These are phyloP conservation scores for Globisporangium iwayamae DNA, from an alignment of 352 stramenopile species.

Conservation along the genomic window DNA sequence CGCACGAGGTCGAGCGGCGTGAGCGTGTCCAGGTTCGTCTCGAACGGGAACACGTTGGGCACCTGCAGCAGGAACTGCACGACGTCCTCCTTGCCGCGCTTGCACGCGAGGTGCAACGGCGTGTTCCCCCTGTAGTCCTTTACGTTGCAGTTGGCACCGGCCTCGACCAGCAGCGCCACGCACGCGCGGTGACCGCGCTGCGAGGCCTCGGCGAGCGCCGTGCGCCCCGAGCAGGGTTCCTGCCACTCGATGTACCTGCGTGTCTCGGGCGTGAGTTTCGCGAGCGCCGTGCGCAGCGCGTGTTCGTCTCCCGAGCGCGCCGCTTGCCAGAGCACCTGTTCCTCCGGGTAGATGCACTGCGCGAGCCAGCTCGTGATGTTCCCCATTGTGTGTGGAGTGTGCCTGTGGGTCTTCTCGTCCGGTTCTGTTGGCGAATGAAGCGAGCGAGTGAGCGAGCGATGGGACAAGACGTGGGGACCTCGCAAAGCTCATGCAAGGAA, in stretches of 20 bases:
- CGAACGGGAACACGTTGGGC: slow-evolving; percentile 35
- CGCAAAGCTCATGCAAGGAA: not conserved
- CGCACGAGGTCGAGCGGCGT: slow-evolving; percentile 45
- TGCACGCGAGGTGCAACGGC: slow-evolving; percentile 52
- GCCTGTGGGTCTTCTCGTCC: not conserved
- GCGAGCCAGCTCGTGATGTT: slow-evolving; percentile 44
- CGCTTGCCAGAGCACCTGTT: slow-evolving; percentile 53
- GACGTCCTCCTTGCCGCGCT: slow-evolving; percentile 34
- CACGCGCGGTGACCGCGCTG: slow-evolving; percentile 43
- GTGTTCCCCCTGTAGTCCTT: slow-evolving; percentile 50
- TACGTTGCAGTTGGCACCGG: slow-evolving; percentile 47
- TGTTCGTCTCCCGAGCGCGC: slow-evolving; percentile 37
- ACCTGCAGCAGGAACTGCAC: slow-evolving; percentile 43
- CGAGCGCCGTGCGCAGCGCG: slow-evolving; percentile 31
- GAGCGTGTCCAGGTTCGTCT: slow-evolving; percentile 40
- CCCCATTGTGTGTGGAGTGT: slow-evolving; percentile 26
- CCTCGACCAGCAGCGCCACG: slow-evolving; percentile 34
- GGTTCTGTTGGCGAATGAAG: slow-evolving; percentile 7
- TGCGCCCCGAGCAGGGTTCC: slow-evolving; percentile 40
- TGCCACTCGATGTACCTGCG: slow-evolving; percentile 53
- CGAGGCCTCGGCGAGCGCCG: slow-evolving; percentile 41
- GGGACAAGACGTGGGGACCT: not conserved
- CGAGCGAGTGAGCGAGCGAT: not conserved
- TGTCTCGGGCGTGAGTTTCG: slow-evolving; percentile 34
- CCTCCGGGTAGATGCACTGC: slow-evolving; percentile 49